phyloP scores from a whole-genome alignment of 306 rosid genomes.

The Potentilla sterilis region DNA sequence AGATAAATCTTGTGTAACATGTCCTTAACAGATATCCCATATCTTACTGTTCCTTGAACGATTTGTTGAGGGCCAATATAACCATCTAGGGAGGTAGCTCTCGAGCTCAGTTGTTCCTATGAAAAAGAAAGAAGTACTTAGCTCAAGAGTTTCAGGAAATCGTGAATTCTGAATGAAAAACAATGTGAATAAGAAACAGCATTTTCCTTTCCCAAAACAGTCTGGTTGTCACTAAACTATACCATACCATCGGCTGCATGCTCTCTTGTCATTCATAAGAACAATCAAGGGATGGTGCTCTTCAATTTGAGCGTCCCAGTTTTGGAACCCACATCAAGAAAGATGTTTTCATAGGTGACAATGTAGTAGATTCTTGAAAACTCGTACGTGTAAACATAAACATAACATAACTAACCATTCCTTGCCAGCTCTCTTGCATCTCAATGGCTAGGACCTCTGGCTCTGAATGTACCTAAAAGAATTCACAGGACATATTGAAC shows the following conservation, averaged over 20 bases:
- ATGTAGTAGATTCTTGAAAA: background rate
- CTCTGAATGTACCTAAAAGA: conserved; percentile 29
- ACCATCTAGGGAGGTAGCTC: conserved; percentile 38
- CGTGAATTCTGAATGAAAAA: background rate
- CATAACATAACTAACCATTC: conserved; percentile 30
- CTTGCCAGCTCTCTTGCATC: conserved; percentile 42
- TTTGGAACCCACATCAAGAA: conserved; percentile 9
- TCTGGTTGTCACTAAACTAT: conserved; percentile 14
- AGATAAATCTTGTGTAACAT: background rate
- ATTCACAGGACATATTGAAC: conserved; percentile 9
- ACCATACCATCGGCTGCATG: conserved; percentile 22
- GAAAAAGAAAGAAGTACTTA: background rate
- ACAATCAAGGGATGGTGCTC: conserved; percentile 24
- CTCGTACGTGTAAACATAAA: background rate
- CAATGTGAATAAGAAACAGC: background rate
- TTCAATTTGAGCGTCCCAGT: conserved; percentile 31
- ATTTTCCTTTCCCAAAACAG: background rate
- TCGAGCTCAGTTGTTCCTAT: conserved; percentile 37
- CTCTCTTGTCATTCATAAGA: conserved; percentile 28
- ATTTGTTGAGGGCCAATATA: conserved; percentile 33
- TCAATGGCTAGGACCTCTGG: conserved; percentile 25
- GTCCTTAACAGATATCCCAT: conserved; percentile 1
- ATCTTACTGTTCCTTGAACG: conserved; percentile 35
- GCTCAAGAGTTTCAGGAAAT: conserved; percentile 17
- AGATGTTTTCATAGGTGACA: background rate